Evolutionary conservation across 495 filamentous ascomycete genomes (phyloP).

Genomic region (Penicillium cataractarum): DNA sequence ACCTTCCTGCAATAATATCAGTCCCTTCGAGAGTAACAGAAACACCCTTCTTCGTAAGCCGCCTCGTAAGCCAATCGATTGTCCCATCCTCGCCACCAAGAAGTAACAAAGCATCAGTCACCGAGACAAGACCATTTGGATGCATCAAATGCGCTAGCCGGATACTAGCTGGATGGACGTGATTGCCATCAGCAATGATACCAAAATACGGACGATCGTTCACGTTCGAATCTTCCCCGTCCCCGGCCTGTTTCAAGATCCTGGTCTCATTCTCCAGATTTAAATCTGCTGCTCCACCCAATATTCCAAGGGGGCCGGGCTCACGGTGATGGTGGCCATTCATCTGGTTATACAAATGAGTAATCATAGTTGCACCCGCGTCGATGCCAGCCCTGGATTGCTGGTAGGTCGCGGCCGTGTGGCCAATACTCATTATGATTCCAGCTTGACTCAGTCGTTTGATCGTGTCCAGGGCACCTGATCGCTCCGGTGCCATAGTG

Average conservation of each 20-base stretch:
- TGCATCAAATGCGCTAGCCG: slow-evolving; percentile 46
- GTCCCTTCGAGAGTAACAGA: slow-evolving; percentile 60
- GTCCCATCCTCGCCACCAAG: slow-evolving; percentile 64
- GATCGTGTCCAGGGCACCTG: slow-evolving; percentile 54
- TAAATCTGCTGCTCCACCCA: slow-evolving; percentile 6
- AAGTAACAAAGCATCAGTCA: slow-evolving; percentile 54
- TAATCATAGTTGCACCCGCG: slow-evolving; percentile 69
- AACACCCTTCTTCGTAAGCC: slow-evolving; percentile 60
- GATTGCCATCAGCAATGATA: slow-evolving; percentile 54
- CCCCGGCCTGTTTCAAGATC: background rate
- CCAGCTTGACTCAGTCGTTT: slow-evolving; percentile 50
- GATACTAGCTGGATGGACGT: slow-evolving; percentile 51
- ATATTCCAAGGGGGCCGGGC: slow-evolving; percentile 54
- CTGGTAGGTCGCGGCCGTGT: slow-evolving; percentile 68
- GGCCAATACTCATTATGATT: slow-evolving; percentile 63
- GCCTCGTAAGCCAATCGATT: slow-evolving; percentile 68
- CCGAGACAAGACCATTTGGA: slow-evolving; percentile 47
- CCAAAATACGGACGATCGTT: slow-evolving; percentile 47
- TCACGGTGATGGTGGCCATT: slow-evolving; percentile 70
- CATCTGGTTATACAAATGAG: slow-evolving; percentile 84
- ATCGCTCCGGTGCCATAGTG: slow-evolving; percentile 69
- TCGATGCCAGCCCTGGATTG: slow-evolving; percentile 57
- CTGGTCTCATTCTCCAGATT: slow-evolving; percentile 2
- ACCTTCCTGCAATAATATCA: slow-evolving; percentile 63
- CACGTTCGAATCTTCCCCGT: background rate